phyloP scores from a whole-genome alignment of 495 filamentous ascomycete species.

The Penicillium coffeae region DNA sequence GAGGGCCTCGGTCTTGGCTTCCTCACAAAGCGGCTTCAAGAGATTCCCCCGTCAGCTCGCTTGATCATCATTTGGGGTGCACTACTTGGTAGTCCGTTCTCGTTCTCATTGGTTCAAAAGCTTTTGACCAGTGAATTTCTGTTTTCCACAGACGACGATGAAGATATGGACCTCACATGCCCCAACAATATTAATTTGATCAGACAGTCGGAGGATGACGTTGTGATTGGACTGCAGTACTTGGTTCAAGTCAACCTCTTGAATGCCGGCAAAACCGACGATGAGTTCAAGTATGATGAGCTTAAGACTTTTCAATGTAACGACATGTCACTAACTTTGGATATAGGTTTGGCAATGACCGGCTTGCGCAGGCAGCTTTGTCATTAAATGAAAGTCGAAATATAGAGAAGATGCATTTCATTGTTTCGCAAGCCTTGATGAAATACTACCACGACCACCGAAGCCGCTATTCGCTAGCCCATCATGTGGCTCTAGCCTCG shows the following conservation, averaged over 20 bases:
- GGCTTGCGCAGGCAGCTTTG: slow-evolving; percentile 73
- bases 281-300: slow-evolving; percentile 53
- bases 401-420: slow-evolving; percentile 77
- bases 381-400: slow-evolving; percentile 62
- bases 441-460: slow-evolving; percentile 59
- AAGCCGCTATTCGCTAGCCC: slow-evolving; percentile 63
- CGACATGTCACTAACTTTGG: slow-evolving; percentile 4
- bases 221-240: slow-evolving; percentile 71
- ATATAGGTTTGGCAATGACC: slow-evolving; percentile 73
- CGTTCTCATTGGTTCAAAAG: slow-evolving; percentile 73
- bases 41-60: slow-evolving; percentile 65
- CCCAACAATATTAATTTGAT: slow-evolving; percentile 29
- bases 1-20: slow-evolving; percentile 77
- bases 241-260: slow-evolving; percentile 74
- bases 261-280: slow-evolving; percentile 70
- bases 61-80: slow-evolving; percentile 86
- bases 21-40: slow-evolving; percentile 68
- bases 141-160: slow-evolving; percentile 41
- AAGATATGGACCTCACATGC: slow-evolving; percentile 30
- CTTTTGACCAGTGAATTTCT: slow-evolving; percentile 67
- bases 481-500: slow-evolving; percentile 70
- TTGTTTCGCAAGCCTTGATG: slow-evolving; percentile 74
- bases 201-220: slow-evolving; percentile 46
- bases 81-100: slow-evolving; percentile 72
- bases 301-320: not conserved